These are phyloP conservation scores for Hemileccinum rubropunctum DNA, from an alignment of 768 basidiomycete genomes.

Conservation along the genomic window DNA sequence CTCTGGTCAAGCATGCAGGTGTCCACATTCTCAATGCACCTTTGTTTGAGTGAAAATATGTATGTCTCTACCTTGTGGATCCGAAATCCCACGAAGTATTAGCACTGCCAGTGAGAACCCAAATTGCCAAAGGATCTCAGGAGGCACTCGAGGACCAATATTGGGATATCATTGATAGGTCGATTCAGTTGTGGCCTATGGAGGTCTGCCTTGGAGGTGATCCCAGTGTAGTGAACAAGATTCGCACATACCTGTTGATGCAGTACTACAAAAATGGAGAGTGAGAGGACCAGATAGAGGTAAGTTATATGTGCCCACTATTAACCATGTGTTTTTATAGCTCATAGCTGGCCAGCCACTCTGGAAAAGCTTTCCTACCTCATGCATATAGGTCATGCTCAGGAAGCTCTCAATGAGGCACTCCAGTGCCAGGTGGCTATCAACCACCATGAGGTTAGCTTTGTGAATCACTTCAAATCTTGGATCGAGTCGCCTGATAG, in stretches of 20 bases:
- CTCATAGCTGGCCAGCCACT: conserved; percentile 82
- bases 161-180: conserved; percentile 78
- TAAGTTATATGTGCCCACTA: conserved; percentile 34
- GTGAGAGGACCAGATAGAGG: conserved; percentile 90
- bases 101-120: conserved; percentile 60
- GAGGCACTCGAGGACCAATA: conserved; percentile 89
- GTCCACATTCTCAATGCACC: conserved; percentile 83
- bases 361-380: conserved; percentile 92
- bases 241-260: conserved; percentile 83
- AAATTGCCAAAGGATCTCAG: conserved; percentile 75
- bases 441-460: conserved; percentile 76
- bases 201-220: conserved; percentile 91
- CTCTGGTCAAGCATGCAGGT: conserved; percentile 73
- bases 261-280: conserved; percentile 75
- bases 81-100: conserved; percentile 62
- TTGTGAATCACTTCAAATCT: conserved; percentile 76
- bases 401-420: conserved; percentile 81
- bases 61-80: conserved; percentile 69
- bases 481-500: conserved; percentile 83
- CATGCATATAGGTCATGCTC: conserved; percentile 76
- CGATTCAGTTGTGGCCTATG: conserved; percentile 74
- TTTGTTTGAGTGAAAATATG: conserved; percentile 78
- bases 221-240: conserved; percentile 85
- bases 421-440: conserved; percentile 65
- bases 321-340: conserved; percentile 36